Base-by-base conservation (phyloP, 805 yeast genomes). In the Yarrowia phangngaensis region DNA sequence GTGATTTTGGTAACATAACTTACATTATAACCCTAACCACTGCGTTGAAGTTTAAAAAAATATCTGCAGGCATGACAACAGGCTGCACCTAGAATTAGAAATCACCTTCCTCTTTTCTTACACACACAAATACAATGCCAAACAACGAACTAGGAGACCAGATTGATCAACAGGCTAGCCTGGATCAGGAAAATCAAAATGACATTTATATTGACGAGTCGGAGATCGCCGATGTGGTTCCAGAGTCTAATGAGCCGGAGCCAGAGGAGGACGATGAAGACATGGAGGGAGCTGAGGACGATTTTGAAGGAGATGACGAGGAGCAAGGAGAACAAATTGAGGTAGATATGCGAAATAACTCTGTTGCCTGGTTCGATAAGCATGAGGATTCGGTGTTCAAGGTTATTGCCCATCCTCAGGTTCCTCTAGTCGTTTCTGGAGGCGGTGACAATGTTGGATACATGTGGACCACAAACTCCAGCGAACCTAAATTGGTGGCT, bases 401-500 rank as follows among this genome's bases (percentile, higher is more conserved):
- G 11, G 72, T 92, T n/a, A 77, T 84, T 41, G 69, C 80, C 6
- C 97, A 92, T 63, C 97, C 97, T 29, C 72, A 72, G 6, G 71
- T 88, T 52, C 97, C 97, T 13, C 58, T 71, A 64, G 92, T 85
- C 7, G 82, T 81, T n/a, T 75, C 90, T 16, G 98, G 99, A 22
- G 97, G 96, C 31, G 97, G 95, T 52, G 99, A 92, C 64, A 81
- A 90, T 64, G 71, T 78, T 19, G 96, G 89, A 1, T 85, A 78
- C 62, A 63, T 92, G 58, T 92, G 97, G 97, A 87, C 96, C 4
- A 82, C 95, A 1, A 52, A 55, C 30, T 73, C 86, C 2, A 79
- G 78, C 53, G 95, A 95, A 23, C 86, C 96, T 8, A 78, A 80
- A 54, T 72, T 84, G 51, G 89, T 87, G 2, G 80, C 84, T 29